Percentiles rank a stretch among this genome's conserved stretches.
Conservation (phyloP, 208 protist genomes). For the Wallacemonas sp. region DNA sequence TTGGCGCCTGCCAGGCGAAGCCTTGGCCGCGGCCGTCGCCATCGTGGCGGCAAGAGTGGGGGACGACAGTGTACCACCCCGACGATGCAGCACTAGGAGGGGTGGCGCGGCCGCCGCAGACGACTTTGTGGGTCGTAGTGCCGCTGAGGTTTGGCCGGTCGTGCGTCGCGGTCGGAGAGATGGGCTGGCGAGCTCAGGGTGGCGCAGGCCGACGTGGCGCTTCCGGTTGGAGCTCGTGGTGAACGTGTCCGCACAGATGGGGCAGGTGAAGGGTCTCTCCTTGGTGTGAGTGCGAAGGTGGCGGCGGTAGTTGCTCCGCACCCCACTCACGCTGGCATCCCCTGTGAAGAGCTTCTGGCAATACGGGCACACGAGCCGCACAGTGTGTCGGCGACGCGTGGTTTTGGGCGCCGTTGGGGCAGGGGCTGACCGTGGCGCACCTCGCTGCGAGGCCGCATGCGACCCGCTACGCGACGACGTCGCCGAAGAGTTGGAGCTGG, state of each 20-base stretch:
- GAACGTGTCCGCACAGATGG: constrained; percentile 56
- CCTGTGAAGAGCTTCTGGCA: constrained; percentile 58
- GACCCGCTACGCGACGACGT: no score
- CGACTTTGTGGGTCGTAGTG: not conserved
- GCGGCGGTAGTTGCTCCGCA: constrained; percentile 73
- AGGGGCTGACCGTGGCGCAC: no score
- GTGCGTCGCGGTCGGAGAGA: not conserved
- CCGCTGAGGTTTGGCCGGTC: not conserved
- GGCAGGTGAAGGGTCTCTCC: constrained; percentile 62
- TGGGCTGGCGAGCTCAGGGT: constrained; percentile 26
- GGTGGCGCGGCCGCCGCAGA: not conserved
- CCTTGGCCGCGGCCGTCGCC: no score
- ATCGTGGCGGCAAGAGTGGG: not conserved
- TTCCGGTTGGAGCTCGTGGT: constrained; percentile 57
- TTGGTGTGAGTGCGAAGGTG: constrained; percentile 73
- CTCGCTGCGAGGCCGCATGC: no score
- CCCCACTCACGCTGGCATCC: constrained; percentile 46
- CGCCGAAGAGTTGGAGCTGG: no score
- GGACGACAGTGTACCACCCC: not conserved
- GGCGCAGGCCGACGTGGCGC: constrained; percentile 43
- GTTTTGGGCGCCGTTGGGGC: no score
- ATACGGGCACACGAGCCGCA: constrained; percentile 45
- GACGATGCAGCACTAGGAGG: not conserved
- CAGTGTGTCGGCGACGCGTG: no score
- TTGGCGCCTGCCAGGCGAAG: no score